A percentile compares a stretch with the other conserved stretches of the same genome.
Evolutionary conservation across 139 green algal genomes (phyloP).

Genomic region (Mesostigma viride): DNA sequence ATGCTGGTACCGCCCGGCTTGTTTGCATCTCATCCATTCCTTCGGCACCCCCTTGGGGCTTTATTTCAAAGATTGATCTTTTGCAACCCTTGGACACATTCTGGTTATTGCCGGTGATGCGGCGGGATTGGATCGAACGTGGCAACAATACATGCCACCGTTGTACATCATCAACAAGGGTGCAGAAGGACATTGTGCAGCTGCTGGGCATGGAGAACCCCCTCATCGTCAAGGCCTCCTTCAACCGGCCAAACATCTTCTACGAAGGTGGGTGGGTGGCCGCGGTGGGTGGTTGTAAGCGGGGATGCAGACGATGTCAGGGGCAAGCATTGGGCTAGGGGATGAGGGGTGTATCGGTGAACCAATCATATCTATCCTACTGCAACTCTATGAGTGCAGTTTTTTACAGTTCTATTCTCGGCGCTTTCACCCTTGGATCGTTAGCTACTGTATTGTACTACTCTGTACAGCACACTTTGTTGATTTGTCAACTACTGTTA

Average conservation of each 20-base stretch:
- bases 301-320: background rate
- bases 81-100: too few relatives aligned
- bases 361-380: background rate
- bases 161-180: conserved; percentile 3
- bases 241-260: conserved; percentile 39
- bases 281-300: background rate
- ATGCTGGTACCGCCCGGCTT: too few relatives aligned
- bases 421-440: background rate
- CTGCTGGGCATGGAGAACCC: conserved; percentile 14
- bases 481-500: background rate
- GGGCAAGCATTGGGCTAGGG: background rate
- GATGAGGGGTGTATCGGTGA: background rate
- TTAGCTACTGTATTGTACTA: background rate
- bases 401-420: background rate
- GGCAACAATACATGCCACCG: background rate
- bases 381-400: background rate
- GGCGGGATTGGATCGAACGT: background rate
- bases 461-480: background rate
- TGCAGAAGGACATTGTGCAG: conserved; percentile 22
- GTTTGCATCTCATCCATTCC: too few relatives aligned
- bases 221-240: conserved; percentile 24
- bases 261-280: conserved; percentile 26
- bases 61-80: too few relatives aligned
- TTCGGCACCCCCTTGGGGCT: too few relatives aligned
- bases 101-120: too few relatives aligned